Evolutionary conservation across 2,329 filamentous ascomycete species (phyloP), one percentile per base, ranked within the genome.

Genomic region (Cladophialophora yegresii): DNA sequence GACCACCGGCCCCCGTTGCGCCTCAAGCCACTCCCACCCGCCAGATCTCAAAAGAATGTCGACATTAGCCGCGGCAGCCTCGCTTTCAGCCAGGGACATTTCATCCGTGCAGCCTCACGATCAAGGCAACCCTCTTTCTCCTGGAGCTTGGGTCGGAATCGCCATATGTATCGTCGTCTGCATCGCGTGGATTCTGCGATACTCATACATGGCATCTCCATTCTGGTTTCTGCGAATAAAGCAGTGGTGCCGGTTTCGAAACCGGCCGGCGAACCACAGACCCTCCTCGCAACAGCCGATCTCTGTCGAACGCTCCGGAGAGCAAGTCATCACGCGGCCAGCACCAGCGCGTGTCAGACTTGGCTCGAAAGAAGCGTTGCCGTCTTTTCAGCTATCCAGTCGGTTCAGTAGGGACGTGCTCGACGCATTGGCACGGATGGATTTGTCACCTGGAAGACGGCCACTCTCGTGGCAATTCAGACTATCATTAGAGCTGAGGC

Each of bases 121-220:
- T 30, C 45, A 43, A 10, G 12, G 22, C 6, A 12, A 33, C 36
- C 50, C 23, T 30, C 55, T 22, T 20, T 62, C 62, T 12, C 49
- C 54, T 10, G 65, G 54, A 1, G 58, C 63, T 12, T 64, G 58
- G 40, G 40, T 65, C 47, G 23, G 61, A 33, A 20, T 59, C 23
- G n/a, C 57, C 36, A 45, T 65, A 56, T 62, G 67, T 63, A 36
- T 65, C 57, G 5, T 66, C 58, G 8, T 68, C 57, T 33, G 36
- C 23, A 3, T 68, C 60, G 47, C 51, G 4, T 51, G 55, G 40
- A 26, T 58, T 20, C 7, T 58, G 23, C 28, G 54, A 22, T 67
- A 64, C 51, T 67, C 65, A 9, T 67, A 67, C 30, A 43, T 67
- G 26, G 65, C 62, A 1, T 59, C 58, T n/a, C 62, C 62, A 13